Evolutionary conservation across 1,139 yeast species (phyloP).

Genomic region (Nakaseomyces delphensis): DNA sequence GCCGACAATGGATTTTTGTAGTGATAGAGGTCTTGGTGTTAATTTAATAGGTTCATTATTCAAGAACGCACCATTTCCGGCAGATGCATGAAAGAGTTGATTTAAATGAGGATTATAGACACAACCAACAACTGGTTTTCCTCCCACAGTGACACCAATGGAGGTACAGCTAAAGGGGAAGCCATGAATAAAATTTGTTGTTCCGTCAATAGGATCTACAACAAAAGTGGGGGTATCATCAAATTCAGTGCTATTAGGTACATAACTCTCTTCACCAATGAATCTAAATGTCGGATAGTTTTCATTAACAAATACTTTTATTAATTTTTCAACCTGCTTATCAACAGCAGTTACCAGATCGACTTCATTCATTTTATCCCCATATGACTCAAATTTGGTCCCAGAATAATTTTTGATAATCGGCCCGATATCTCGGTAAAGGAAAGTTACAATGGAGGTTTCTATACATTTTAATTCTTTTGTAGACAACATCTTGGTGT

Average conservation of each 20-base stretch:
- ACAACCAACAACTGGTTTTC: conserved; percentile 49
- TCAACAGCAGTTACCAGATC: conserved; percentile 53
- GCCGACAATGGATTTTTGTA: conserved; percentile 45
- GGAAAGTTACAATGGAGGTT: conserved; percentile 38
- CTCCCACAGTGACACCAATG: conserved; percentile 42
- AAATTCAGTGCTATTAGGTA: conserved; percentile 38
- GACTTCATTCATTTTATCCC: conserved; percentile 48
- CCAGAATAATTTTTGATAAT: conserved; percentile 41
- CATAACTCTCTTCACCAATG: conserved; percentile 51
- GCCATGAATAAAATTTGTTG: conserved; percentile 51
- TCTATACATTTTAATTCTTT: conserved; percentile 24
- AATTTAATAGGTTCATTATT: conserved; percentile 33
- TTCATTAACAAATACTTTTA: conserved; percentile 32
- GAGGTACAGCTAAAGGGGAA: conserved; percentile 54
- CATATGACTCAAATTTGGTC: conserved; percentile 36
- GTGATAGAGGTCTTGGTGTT: conserved; percentile 32
- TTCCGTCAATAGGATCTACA: conserved; percentile 58
- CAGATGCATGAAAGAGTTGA: conserved; percentile 42
- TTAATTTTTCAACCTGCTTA: conserved; percentile 44
- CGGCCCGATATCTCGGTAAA: conserved; percentile 42
- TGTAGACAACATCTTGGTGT: conserved; percentile 12
- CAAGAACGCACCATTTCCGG: conserved; percentile 45
- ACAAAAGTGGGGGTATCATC: conserved; percentile 49
- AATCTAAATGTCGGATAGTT: conserved; percentile 43
- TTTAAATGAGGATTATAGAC: conserved; percentile 48